These are phyloP conservation scores for Tetrapisispora nanseiensis DNA, from an alignment of 805 yeast species.

Conservation along the genomic window DNA sequence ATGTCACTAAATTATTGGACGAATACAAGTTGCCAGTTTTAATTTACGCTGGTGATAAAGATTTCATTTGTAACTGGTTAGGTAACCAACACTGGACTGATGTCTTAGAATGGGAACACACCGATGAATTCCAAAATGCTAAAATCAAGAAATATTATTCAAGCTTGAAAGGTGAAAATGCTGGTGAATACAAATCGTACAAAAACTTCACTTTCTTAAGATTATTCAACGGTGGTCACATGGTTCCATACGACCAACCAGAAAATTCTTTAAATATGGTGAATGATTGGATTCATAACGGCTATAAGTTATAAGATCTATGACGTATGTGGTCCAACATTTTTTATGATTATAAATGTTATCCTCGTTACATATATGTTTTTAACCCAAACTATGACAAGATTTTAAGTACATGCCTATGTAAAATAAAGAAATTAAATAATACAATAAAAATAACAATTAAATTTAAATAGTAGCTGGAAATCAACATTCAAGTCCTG, in stretches of 20 bases:
- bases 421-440: no score
- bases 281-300: conserved; percentile 53
- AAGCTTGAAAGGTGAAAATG: conserved; percentile 31
- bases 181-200: conserved; percentile 69
- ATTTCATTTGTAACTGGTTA: conserved; percentile 86
- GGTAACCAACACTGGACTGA: conserved; percentile 83
- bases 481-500: no score
- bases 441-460: no score
- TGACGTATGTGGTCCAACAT: no score
- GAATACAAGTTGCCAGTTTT: conserved; percentile 54
- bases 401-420: no score
- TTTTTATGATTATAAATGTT: no score
- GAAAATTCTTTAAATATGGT: conserved; percentile 59
- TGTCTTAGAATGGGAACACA: conserved; percentile 54
- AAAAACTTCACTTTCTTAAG: conserved; percentile 68
- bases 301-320: conserved; percentile 1
- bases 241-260: conserved; percentile 89
- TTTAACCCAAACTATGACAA: no score
- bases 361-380: no score
- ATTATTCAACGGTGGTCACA: conserved; percentile 77
- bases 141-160: conserved; percentile 36
- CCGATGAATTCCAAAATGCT: conserved; percentile 36
- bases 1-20: conserved; percentile 63
- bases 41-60: conserved; percentile 91
- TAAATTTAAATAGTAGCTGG: no score